Evolutionary conservation across 352 stramenopile species (phyloP).

Genomic region (Elongisporangium senticosum): DNA sequence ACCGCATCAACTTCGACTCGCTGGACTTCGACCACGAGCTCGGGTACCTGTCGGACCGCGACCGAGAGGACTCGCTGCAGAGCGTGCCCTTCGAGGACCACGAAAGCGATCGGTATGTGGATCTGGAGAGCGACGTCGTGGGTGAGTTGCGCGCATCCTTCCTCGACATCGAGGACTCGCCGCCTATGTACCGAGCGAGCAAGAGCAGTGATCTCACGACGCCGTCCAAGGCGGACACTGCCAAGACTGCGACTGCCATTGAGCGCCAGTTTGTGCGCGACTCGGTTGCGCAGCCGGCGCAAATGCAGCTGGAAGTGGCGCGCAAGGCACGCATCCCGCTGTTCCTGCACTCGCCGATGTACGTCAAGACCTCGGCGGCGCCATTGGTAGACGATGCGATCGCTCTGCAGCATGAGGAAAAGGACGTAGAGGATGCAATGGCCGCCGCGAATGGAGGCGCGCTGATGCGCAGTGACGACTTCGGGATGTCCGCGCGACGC

Average conservation of each 20-base stretch:
- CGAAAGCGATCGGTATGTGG: conserved; percentile 31
- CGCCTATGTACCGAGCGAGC: conserved; percentile 4
- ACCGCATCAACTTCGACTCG: conserved; percentile 47
- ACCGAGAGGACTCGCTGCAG: conserved; percentile 30
- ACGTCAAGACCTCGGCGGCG: conserved; percentile 64
- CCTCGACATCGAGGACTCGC: conserved; percentile 2
- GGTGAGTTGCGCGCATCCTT: neutral
- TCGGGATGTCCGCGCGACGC: conserved; percentile 19
- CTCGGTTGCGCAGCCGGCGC: conserved; percentile 57
- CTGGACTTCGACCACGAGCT: conserved; percentile 43
- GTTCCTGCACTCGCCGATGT: conserved; percentile 85
- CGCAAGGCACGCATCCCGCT: conserved; percentile 77
- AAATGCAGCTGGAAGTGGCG: conserved; percentile 85
- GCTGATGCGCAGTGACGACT: neutral
- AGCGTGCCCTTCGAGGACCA: conserved; percentile 54
- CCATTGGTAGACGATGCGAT: conserved; percentile 46
- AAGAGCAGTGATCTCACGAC: conserved; percentile 10
- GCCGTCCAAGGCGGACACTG: conserved; percentile 37
- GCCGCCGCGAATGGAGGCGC: neutral
- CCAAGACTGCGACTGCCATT: conserved; percentile 41
- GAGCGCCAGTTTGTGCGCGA: conserved; percentile 70
- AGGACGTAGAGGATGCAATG: neutral
- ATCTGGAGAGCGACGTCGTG: conserved; percentile 37
- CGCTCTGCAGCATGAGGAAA: conserved; percentile 6
- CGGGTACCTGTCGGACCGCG: conserved; percentile 32